A percentile compares a stretch with the other conserved stretches of the same genome.
Conservation (phyloP, 1,139 yeast species). For the Magnusiomyces sp. region DNA sequence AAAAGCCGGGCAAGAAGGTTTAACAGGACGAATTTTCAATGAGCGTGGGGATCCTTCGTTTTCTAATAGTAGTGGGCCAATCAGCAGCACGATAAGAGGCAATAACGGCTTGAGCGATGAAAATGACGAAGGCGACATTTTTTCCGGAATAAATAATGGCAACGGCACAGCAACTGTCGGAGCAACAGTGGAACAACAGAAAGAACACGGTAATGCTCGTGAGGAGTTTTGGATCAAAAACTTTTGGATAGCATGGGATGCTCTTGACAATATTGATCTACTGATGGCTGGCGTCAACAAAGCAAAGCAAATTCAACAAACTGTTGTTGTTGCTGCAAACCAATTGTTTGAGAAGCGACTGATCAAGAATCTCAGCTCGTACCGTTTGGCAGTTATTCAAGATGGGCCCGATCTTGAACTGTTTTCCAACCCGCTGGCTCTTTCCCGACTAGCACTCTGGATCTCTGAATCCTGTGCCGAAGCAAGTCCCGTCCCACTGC, state of each 20-base stretch:
- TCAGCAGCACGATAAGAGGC: neutral
- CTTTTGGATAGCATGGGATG: conserved; percentile 96
- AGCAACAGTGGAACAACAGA: conserved; percentile 14
- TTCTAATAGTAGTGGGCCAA: conserved; percentile 4
- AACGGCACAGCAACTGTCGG: conserved; percentile 11
- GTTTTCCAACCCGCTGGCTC: conserved; percentile 77
- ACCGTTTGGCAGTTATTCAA: conserved; percentile 76
- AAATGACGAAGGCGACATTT: conserved; percentile 7
- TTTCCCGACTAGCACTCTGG: conserved; percentile 84
- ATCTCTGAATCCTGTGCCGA: conserved; percentile 83
- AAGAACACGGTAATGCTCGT: conserved; percentile 32
- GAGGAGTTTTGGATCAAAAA: conserved; percentile 77
- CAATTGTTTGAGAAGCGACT: conserved; percentile 75
- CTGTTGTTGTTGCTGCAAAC: conserved; percentile 84
- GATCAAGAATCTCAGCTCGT: conserved; percentile 70
- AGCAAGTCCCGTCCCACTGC: conserved; percentile 57
- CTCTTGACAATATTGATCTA: conserved; percentile 53
- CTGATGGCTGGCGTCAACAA: conserved; percentile 63
- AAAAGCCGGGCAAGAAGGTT: conserved; percentile 6
- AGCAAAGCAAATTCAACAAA: conserved; percentile 75
- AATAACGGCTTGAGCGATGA: conserved; percentile 9
- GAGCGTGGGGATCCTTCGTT: conserved; percentile 5
- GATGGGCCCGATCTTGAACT: conserved; percentile 79
- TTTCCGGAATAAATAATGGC: conserved; percentile 10
- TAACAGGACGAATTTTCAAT: conserved; percentile 7